phyloP scores from a whole-genome alignment of 192 early-diverging fungal species.

The Tieghemiomyces parasiticus region DNA sequence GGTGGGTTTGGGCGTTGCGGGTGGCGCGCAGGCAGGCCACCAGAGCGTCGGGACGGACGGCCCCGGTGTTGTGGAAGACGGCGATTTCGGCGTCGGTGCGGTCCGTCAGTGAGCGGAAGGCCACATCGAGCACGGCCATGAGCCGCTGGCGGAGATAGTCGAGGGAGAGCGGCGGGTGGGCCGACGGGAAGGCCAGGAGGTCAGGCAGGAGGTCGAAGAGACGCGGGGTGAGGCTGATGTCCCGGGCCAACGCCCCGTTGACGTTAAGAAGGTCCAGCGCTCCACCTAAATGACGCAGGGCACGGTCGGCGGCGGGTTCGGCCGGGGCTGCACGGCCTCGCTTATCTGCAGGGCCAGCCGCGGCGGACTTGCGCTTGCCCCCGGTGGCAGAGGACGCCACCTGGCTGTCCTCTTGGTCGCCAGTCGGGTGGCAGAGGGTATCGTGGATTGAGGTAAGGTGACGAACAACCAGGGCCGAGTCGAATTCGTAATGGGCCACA shows the following conservation, averaged over 20 bases:
- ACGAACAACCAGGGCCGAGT: too few relatives aligned
- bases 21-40: conserved; percentile 80
- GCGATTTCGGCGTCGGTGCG: conserved; percentile 12
- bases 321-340: too few relatives aligned
- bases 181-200: conserved; percentile 36
- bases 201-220: conserved; percentile 57
- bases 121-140: conserved; percentile 45
- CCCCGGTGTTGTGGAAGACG: conserved; percentile 32
- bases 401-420: too few relatives aligned
- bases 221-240: conserved; percentile 37
- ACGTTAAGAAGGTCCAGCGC: conserved; percentile 67
- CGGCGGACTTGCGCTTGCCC: too few relatives aligned
- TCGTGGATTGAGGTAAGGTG: too few relatives aligned
- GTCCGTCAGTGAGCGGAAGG: conserved; percentile 22
- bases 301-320: too few relatives aligned
- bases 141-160: conserved; percentile 84
- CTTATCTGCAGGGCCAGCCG: too few relatives aligned
- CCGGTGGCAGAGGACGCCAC: too few relatives aligned
- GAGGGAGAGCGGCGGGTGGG: conserved; percentile 35
- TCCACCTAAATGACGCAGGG: too few relatives aligned
- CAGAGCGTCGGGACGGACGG: conserved; percentile 69
- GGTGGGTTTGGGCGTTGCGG: conserved; percentile 90
- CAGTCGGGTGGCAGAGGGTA: too few relatives aligned
- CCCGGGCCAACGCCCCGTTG: conserved; percentile 31
- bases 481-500: too few relatives aligned